Conservation (phyloP, 306 rosid species). For the Psophocarpus tetragonolobus region DNA sequence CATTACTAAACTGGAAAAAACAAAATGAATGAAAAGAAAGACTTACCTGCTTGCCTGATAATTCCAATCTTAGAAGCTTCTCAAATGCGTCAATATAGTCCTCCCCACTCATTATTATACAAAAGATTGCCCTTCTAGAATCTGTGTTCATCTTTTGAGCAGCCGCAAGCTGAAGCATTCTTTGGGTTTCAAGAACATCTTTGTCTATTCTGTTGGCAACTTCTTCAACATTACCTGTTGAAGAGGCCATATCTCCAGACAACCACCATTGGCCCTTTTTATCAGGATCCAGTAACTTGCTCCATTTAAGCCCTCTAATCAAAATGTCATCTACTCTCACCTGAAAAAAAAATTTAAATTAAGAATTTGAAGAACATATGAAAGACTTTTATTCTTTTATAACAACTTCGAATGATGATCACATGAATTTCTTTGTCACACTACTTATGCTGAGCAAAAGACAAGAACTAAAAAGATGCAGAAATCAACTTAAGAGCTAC, state of each 20-base stretch:
- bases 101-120: conserved; percentile 92
- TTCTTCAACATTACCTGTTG: conserved; percentile 56
- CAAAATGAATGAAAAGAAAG: not conserved
- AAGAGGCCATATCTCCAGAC: conserved; percentile 56
- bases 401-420: conserved; percentile 6
- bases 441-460: not conserved
- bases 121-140: conserved; percentile 84
- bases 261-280: conserved; percentile 98
- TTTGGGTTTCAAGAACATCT: conserved; percentile 77
- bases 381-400: conserved; percentile 20
- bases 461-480: not conserved
- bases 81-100: conserved; percentile 92
- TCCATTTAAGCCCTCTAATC: conserved; percentile 85
- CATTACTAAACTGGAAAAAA: not conserved
- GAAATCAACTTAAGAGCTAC: conserved; percentile 12
- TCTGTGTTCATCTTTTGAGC: conserved; percentile 95
- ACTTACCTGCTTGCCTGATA: conserved; percentile 83
- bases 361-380: not conserved
- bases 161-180: conserved; percentile 88
- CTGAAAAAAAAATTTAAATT: conserved; percentile 52
- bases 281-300: conserved; percentile 74
- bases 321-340: conserved; percentile 61
- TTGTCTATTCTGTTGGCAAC: conserved; percentile 82
- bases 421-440: conserved; percentile 6
- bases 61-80: conserved; percentile 88